These are phyloP conservation scores for Mortierella sp. DNA, from an alignment of 371 early-diverging fungal genomes.

Conservation along the genomic window DNA sequence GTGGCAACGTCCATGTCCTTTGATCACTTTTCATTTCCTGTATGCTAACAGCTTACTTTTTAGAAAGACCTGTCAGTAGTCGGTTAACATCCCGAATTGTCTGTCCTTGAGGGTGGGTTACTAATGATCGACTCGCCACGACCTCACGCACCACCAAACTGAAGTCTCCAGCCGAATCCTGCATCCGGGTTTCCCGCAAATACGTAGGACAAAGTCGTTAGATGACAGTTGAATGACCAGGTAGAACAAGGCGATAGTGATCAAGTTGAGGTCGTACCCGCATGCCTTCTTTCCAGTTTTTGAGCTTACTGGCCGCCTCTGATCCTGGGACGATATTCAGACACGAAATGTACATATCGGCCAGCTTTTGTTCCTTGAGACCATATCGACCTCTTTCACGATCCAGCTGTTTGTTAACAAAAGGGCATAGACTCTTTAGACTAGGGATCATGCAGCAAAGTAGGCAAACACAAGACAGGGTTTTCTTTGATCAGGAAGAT, in stretches of 20 bases:
- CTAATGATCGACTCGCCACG: conserved; percentile 37
- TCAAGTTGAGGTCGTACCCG: conserved; percentile 45
- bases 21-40: neutral
- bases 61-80: conserved; percentile 36
- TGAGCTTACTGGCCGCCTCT: conserved; percentile 63
- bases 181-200: too few relatives aligned
- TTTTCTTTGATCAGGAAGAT: neutral
- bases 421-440: too few relatives aligned
- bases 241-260: too few relatives aligned
- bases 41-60: conserved; percentile 10
- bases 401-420: conserved; percentile 61
- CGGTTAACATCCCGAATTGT: conserved; percentile 61
- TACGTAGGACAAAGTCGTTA: conserved; percentile 7
- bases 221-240: conserved; percentile 17
- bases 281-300: conserved; percentile 66
- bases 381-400: conserved; percentile 67
- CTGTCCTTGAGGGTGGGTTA: conserved; percentile 45
- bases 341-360: conserved; percentile 68
- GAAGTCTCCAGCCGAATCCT: conserved; percentile 49
- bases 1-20: too few relatives aligned
- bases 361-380: conserved; percentile 75
- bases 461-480: too few relatives aligned
- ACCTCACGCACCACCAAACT: conserved; percentile 46
- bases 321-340: conserved; percentile 64
- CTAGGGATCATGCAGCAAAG: too few relatives aligned